Percentiles rank a stretch among this genome's conserved stretches.
These are phyloP conservation scores for Galeopsis tetrahit DNA, from an alignment of 257 asterid species.

Conservation along the genomic window DNA sequence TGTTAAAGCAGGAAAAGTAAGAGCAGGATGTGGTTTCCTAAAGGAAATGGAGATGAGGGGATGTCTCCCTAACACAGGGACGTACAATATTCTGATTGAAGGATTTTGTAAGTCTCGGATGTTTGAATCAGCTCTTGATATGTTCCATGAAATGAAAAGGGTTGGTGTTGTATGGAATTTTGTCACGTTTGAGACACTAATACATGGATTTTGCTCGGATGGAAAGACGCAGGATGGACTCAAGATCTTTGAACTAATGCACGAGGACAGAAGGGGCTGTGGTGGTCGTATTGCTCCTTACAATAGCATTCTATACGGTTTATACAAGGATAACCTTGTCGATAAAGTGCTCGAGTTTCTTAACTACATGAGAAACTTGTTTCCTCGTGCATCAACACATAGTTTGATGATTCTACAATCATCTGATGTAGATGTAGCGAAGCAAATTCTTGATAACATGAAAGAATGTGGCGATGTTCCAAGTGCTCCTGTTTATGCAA, in stretches of 20 bases:
- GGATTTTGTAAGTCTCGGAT: slow-evolving; percentile 64
- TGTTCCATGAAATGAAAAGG: slow-evolving; percentile 84
- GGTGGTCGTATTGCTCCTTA: slow-evolving; percentile 56
- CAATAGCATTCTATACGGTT: slow-evolving; percentile 76
- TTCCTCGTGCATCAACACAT: slow-evolving; percentile 66
- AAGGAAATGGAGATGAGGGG: slow-evolving; percentile 92
- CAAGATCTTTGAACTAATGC: slow-evolving; percentile 68
- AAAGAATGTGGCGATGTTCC: slow-evolving; percentile 56
- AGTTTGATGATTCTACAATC: slow-evolving; percentile 48
- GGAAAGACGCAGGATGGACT: slow-evolving; percentile 67
- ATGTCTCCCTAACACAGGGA: slow-evolving; percentile 68
- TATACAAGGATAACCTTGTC: slow-evolving; percentile 51
- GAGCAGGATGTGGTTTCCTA: slow-evolving; percentile 52
- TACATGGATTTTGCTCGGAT: slow-evolving; percentile 64
- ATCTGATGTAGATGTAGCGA: slow-evolving; percentile 51
- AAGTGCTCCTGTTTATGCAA: slow-evolving; percentile 62
- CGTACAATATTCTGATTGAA: slow-evolving; percentile 69
- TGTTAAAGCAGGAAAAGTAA: slow-evolving; percentile 65
- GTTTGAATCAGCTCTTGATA: slow-evolving; percentile 74
- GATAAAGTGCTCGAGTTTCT: slow-evolving; percentile 65
- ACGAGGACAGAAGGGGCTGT: slow-evolving; percentile 43
- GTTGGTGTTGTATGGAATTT: slow-evolving; percentile 61
- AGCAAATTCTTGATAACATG: slow-evolving; percentile 55
- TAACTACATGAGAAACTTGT: slow-evolving; percentile 48
- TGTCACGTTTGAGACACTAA: slow-evolving; percentile 61